Base-by-base conservation (phyloP, 768 basidiomycete species). In the Tricholoma furcatifolium region DNA sequence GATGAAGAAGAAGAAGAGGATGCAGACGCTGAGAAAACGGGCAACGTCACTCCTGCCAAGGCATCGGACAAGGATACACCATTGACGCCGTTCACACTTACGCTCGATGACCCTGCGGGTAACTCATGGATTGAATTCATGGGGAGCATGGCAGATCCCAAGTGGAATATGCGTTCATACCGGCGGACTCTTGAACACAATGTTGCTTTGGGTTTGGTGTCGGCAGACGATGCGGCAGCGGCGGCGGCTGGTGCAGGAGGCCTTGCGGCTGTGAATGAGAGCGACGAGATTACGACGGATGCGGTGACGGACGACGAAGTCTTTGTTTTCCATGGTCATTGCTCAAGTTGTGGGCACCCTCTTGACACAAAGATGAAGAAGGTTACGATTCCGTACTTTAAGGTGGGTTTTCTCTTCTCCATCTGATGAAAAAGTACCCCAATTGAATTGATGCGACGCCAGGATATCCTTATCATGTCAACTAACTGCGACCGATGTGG, bases 111-210 rank as follows among this genome's bases (percentile, higher is more conserved):
- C 65, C 95, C 95, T 1, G 76, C 93, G 1, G 97, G 97, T 6
- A 95, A 96, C 70, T 95, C 93, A n/a, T 98, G 95, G 75, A 76
- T 97, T 68, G 93, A 97, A 71, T 95, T 96, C 63, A 61, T 83
- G 3, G 94, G 81, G 9, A 87, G 84, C 51, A 91, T 92, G 76
- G 76, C 87, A 3, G 97, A 99, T 67, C 88, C 95, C 1, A 91
- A 93, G 65, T 99, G 97, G 97, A 86, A 83, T 61, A 74, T 96
- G 72, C 76, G 86, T 52, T 87, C 84, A 10, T 98, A 95, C 64
- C 78, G 79, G 38, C 79, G 97, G 42, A 88, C 89, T 0, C 65
- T 79, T 3, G 78, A 92, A 52, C 94, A 98, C 65, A 94, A 96
- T 60, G 74, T 88, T 42, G 73, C 75, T 9, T 71, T 99, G 4